Conservation (phyloP, 129 eudicot genomes). For the Rutidosis leptorrhynchoides region DNA sequence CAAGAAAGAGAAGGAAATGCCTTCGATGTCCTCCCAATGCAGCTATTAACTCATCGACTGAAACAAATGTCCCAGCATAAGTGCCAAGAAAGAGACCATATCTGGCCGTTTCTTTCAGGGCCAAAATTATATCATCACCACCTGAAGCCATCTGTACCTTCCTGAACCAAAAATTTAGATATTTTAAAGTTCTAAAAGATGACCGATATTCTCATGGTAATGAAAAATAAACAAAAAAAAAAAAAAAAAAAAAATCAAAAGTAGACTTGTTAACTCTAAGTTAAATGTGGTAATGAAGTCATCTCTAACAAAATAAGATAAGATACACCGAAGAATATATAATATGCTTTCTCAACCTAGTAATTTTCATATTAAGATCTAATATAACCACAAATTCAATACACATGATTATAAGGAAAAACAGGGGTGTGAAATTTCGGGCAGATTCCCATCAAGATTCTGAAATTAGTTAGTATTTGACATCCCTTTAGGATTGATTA, state of each 20-base stretch:
- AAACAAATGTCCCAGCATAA: constrained; percentile 93
- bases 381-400: background rate
- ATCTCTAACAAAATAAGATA: constrained; percentile 19
- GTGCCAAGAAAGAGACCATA: constrained; percentile 94
- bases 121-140: constrained; percentile 68
- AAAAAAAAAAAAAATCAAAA: background rate
- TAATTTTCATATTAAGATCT: background rate
- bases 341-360: background rate
- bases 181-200: constrained; percentile 4
- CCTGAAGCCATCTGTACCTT: constrained; percentile 64
- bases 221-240: background rate
- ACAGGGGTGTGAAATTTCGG: too few species aligned
- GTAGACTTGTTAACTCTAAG: background rate
- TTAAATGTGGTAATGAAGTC: constrained; percentile 1
- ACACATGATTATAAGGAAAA: background rate
- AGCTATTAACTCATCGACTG: constrained; percentile 85
- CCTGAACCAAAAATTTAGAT: constrained; percentile 42
- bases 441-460: constrained; percentile 9
- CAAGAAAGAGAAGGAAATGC: constrained; percentile 31
- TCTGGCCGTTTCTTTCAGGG: constrained; percentile 80
- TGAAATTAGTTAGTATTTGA: constrained; percentile 1
- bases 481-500: constrained; percentile 3
- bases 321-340: too few species aligned
- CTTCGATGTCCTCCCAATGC: constrained; percentile 85
- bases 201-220: constrained; percentile 12